Evolutionary conservation across 1,284 basidiomycete genomes (phyloP).

Genomic region (Pseudozyma hubeiensis): DNA sequence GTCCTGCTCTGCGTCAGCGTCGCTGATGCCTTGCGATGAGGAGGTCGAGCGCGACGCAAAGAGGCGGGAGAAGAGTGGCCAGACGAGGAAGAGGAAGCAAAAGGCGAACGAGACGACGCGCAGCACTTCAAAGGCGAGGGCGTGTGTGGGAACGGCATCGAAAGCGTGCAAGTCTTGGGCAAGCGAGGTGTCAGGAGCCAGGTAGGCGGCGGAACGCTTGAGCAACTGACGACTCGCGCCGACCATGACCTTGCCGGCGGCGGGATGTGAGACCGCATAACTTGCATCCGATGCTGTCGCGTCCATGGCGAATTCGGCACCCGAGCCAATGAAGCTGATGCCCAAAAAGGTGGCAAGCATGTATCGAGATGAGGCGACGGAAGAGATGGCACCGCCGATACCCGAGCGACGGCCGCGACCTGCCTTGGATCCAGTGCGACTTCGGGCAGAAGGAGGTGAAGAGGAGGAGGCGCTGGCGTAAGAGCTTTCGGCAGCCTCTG

Average conservation of each 20-base stretch:
- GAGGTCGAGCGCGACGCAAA: conserved; percentile 12
- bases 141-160: conserved; percentile 55
- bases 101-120: conserved; percentile 47
- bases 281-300: conserved; percentile 19
- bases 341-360: conserved; percentile 63
- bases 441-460: conserved; percentile 36
- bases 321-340: conserved; percentile 60
- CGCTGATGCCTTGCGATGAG: neutral
- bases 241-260: conserved; percentile 44
- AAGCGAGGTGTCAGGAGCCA: conserved; percentile 20
- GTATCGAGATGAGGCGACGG: conserved; percentile 55
- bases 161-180: conserved; percentile 40
- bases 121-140: conserved; percentile 56
- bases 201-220: conserved; percentile 55
- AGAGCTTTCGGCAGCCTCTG: conserved; percentile 38
- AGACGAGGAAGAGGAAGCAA: conserved; percentile 50
- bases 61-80: conserved; percentile 42
- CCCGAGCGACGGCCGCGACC: conserved; percentile 25
- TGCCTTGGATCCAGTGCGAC: conserved; percentile 23
- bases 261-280: conserved; percentile 30
- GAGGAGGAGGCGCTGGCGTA: conserved; percentile 35
- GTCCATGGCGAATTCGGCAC: conserved; percentile 43
- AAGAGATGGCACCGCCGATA: conserved; percentile 23
- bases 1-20: conserved; percentile 3
- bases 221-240: conserved; percentile 63